Evolutionary conservation across 1,284 basidiomycete species (phyloP).

Genomic region (Cerioporus squamosus): DNA sequence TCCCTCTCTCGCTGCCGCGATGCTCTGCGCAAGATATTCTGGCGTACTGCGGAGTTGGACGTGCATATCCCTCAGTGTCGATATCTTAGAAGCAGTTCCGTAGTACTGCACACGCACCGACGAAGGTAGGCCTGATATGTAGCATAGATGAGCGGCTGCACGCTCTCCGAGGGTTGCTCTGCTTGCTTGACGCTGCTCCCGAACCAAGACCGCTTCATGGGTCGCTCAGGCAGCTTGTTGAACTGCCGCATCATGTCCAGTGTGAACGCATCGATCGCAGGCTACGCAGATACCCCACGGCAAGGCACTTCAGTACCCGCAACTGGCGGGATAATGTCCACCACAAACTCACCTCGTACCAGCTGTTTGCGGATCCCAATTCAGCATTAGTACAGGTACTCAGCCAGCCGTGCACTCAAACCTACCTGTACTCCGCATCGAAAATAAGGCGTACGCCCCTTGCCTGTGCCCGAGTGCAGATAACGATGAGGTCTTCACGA

Average conservation of each 20-base stretch:
- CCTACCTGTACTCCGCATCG: slow-evolving; percentile 82
- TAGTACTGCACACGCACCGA: slow-evolving; percentile 47
- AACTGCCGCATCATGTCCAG: slow-evolving; percentile 76
- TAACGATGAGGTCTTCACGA: slow-evolving; percentile 57
- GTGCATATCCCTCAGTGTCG: background rate
- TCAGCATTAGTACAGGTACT: background rate
- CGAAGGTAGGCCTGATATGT: slow-evolving; percentile 89
- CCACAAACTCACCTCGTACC: slow-evolving; percentile 58
- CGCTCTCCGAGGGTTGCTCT: slow-evolving; percentile 1
- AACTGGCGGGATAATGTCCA: background rate
- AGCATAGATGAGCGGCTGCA: slow-evolving; percentile 74
- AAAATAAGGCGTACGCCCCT: slow-evolving; percentile 70
- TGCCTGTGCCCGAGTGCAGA: slow-evolving; percentile 59
- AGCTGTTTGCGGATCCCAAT: slow-evolving; percentile 40
- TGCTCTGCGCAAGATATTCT: slow-evolving; percentile 64
- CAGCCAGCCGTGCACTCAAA: slow-evolving; percentile 8
- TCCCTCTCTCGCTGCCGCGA: slow-evolving; percentile 71
- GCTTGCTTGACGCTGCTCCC: background rate
- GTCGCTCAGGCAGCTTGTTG: slow-evolving; percentile 56
- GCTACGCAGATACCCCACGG: slow-evolving; percentile 45
- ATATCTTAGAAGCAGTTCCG: too few relatives aligned
- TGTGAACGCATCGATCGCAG: slow-evolving; percentile 81
- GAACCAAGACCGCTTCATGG: slow-evolving; percentile 14
- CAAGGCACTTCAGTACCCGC: background rate
- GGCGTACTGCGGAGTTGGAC: slow-evolving; percentile 58